Conservation (phyloP, 2,329 filamentous ascomycete species). For the Furcasterigmium sp. region DNA sequence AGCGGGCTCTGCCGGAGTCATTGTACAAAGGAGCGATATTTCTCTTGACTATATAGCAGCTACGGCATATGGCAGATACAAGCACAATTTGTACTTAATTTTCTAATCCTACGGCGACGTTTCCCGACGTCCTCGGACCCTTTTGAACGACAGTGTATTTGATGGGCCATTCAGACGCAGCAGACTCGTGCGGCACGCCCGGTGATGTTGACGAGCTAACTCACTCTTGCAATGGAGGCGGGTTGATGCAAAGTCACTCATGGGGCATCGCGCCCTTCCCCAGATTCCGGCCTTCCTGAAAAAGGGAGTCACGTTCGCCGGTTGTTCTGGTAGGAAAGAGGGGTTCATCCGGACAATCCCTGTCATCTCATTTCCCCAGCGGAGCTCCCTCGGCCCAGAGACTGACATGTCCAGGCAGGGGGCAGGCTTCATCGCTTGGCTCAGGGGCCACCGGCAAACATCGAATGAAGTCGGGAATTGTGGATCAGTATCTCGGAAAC, state of each 20-base stretch:
- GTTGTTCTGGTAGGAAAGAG: background rate
- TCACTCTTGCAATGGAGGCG: no score
- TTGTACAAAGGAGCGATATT: slow-evolving; percentile 25
- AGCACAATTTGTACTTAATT: slow-evolving; percentile 34
- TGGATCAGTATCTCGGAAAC: no score
- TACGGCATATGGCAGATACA: slow-evolving; percentile 18
- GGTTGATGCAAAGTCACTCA: no score
- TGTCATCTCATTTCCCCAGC: background rate
- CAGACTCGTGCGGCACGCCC: no score
- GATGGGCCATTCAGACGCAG: no score
- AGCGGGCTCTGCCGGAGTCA: slow-evolving; percentile 2
- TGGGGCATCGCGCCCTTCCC: background rate
- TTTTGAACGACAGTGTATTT: no score
- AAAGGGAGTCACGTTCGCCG: background rate
- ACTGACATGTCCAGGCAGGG: background rate
- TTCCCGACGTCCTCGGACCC: background rate
- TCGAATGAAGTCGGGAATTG: background rate
- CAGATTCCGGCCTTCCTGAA: background rate
- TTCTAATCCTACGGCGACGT: slow-evolving; percentile 37
- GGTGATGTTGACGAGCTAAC: no score
- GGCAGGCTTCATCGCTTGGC: background rate
- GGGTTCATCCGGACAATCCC: background rate
- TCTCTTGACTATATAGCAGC: slow-evolving; percentile 15
- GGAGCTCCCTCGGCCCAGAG: background rate
- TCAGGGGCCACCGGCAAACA: background rate